Base-by-base conservation (phyloP, 768 basidiomycete species). In the Lyophyllum atratum region DNA sequence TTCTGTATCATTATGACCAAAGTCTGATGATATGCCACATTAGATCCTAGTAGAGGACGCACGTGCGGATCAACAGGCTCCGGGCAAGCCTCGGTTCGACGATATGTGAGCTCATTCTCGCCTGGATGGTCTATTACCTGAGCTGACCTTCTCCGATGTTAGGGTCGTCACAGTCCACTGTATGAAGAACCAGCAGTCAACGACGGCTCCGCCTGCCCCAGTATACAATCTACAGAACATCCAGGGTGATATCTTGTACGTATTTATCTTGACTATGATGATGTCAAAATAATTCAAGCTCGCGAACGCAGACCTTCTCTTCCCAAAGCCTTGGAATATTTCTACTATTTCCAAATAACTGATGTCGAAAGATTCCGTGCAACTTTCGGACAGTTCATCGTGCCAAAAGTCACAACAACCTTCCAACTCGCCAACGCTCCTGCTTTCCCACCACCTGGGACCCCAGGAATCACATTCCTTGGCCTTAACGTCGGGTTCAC, bases 231-330 rank as follows among this genome's bases (percentile, higher is more conserved):
- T 62, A 2, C 15, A 26, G 22, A 62, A 62, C 42, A 62, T 62
- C 33, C 61, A 62, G 26, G 61, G 61, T 22, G 61, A 62, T 56
- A 59, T 62, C 33, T 40, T 62, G 61, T 62, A 55, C 5, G 61
- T 31, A 9, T 19, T 21, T 29, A 14, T 4, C 5, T 29, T 29
- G 10, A 14, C 24, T 26, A 31, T 31, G 26, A 10, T 21, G 9
- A 25, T 17, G 40, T n/a, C n/a, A 37, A 19, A 4, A n/a, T 37
- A 21, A 42, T 14, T 44, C 9, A n/a, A 2, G 14, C 28, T 40
- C 11, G 11, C 37, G 11, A 11, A 21, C 43, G 12, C 25, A 64
- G 63, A 14, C 63, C 60, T 12, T 54, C 50, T 26, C 33, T 59
- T n/a, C 60, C 60, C 46, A 61, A 64, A 33, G 60, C 58, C 5